These are phyloP conservation scores for Plasmodium gonderi DNA, from an alignment of 169 alveolate species.

Conservation along the genomic window DNA sequence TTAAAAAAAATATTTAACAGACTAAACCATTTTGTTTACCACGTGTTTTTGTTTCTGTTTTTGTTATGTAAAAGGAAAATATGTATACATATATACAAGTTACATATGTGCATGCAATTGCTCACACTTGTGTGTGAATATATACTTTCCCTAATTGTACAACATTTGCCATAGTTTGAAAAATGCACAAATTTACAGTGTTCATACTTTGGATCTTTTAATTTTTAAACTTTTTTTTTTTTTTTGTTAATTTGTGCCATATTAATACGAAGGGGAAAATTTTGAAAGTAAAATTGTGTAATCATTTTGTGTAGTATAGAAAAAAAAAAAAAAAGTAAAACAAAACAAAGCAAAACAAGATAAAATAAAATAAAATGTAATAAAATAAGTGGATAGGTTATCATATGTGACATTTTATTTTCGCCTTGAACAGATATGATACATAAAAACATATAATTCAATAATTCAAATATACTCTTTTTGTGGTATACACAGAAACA, in stretches of 20 bases:
- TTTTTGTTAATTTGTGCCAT: neutral
- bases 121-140: neutral
- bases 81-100: neutral
- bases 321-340: neutral
- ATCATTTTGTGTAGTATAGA: neutral
- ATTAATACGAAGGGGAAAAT: neutral
- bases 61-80: conserved; percentile 5
- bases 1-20: conserved; percentile 2
- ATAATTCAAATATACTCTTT: neutral
- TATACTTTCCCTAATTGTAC: neutral
- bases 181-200: neutral
- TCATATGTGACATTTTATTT: neutral
- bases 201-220: neutral
- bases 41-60: conserved; percentile 11
- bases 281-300: neutral
- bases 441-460: neutral
- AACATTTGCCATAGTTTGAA: neutral
- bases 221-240: neutral
- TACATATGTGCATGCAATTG: neutral
- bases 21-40: no score
- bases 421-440: neutral
- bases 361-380: no score
- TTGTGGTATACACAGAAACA: neutral
- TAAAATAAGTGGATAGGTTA: neutral
- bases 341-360: no score